A percentile compares a stretch with the other conserved stretches of the same genome.
Evolutionary conservation across 352 stramenopile genomes (phyloP).

Genomic region (Globisporangium ultimum): DNA sequence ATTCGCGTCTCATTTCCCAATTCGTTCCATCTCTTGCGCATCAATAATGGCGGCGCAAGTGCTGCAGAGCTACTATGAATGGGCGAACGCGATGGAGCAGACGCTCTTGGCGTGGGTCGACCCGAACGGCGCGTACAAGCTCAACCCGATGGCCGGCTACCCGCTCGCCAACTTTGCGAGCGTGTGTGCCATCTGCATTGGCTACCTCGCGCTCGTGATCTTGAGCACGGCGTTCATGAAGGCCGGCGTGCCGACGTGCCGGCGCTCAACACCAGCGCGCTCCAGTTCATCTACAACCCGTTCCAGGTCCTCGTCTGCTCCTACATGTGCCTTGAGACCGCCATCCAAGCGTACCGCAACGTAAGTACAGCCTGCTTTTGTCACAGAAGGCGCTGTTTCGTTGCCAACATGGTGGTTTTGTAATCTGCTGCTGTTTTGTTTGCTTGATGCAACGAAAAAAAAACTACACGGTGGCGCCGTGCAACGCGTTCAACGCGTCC

Average conservation of each 20-base stretch:
- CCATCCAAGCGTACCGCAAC: no score
- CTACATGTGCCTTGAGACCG: no score
- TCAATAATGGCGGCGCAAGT: slow-evolving; percentile 18
- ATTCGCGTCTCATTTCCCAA: slow-evolving; percentile 7
- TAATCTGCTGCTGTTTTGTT: no score
- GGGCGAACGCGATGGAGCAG: slow-evolving; percentile 47
- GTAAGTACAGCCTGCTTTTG: no score
- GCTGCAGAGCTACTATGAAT: slow-evolving; percentile 45
- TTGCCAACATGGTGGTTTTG: no score
- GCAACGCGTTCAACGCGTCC: slow-evolving; percentile 82
- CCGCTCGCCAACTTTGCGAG: no score
- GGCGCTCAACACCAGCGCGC: slow-evolving; percentile 45
- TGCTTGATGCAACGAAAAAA: no score
- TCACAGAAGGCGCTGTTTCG: no score
- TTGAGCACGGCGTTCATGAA: slow-evolving; percentile 61
- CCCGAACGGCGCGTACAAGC: slow-evolving; percentile 55
- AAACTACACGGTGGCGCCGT: slow-evolving; percentile 82
- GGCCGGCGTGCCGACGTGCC: slow-evolving; percentile 38
- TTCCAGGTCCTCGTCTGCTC: slow-evolving; percentile 78
- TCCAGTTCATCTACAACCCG: slow-evolving; percentile 96
- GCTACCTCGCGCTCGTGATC: slow-evolving; percentile 67
- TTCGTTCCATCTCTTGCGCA: background rate
- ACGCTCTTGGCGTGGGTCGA: slow-evolving; percentile 57
- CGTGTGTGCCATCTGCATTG: slow-evolving; percentile 29
- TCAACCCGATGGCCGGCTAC: slow-evolving; percentile 54